Percentiles rank a stretch among this genome's conserved stretches.
Conservation (phyloP, 75 land plant species). For the Gnetum montanum region DNA sequence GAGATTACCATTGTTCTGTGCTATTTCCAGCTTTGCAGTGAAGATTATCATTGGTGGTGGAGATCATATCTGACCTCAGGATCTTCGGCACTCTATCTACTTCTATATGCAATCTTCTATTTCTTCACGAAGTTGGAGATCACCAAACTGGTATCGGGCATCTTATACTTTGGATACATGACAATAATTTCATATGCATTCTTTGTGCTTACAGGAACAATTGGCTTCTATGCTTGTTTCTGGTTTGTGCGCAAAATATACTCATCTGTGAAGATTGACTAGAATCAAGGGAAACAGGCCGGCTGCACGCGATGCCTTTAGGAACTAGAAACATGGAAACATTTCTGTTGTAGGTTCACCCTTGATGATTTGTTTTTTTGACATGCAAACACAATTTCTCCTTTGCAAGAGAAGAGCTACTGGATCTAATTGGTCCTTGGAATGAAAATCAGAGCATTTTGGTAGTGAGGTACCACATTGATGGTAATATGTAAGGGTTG, state of each 20-base stretch:
- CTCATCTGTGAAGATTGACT: constrained; percentile 54
- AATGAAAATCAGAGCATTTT: not conserved
- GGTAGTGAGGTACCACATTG: not conserved
- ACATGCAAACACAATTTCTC: not conserved
- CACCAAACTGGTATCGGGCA: constrained; percentile 45
- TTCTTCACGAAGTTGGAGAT: constrained; percentile 59
- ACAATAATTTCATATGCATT: constrained; percentile 43
- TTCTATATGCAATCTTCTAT: constrained; percentile 45
- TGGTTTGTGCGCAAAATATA: constrained; percentile 45
- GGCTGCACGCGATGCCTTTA: not conserved
- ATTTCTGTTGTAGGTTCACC: not conserved
- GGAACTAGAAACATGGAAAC: not conserved
- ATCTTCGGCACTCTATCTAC: constrained; percentile 43
- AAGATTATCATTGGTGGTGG: constrained; percentile 73
- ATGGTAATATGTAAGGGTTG: no score
- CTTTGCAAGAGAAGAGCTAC: not conserved
- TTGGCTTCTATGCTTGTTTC: constrained; percentile 53
- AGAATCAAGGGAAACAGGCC: not conserved
- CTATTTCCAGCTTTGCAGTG: constrained; percentile 59
- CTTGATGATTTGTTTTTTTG: not conserved
- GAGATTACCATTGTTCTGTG: constrained; percentile 58
- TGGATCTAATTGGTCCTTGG: not conserved
- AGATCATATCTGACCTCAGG: constrained; percentile 48
- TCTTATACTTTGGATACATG: constrained; percentile 59
- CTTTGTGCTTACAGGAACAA: constrained; percentile 56